Evolutionary conservation across 2,329 filamentous ascomycete species (phyloP), one percentile per base, ranked within the genome.

Genomic region (Aureobasidium leucospermi): DNA sequence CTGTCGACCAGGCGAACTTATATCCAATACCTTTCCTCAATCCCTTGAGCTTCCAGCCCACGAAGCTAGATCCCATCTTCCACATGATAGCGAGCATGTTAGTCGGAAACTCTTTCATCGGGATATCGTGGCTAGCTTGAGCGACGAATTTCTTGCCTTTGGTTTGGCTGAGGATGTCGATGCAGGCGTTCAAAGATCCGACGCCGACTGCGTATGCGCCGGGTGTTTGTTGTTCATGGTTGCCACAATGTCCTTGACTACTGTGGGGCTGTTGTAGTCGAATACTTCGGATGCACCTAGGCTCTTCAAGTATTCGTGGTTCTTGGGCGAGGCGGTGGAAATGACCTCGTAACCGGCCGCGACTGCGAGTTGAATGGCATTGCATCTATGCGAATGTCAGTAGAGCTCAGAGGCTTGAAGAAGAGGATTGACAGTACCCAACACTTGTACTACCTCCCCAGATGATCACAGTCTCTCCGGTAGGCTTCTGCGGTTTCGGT

Each of bases 361-460:
- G 6, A 70, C 68, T 1, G 74, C 73, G 1, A 81, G 68, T 61
- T 81, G 80, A 8, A 80, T 74, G 0, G 75, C 75, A 45, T 73
- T 75, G 45, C 73, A 73, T 1, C 51, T 55, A 29, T 32, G 3
- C 1, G 3, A 4, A 13, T 34, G 38, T 55, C 13, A 55, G n/a
- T 19, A 15, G 15, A 29, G 29, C 4, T 10, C 8, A 15, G 9
- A 9, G 19, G 10, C 9, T 19, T 31, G 38, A 1, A 19, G 38
- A 9, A 1, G 7, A 23, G 32, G 29, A 9, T 8, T 4, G 6
- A 34, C 6, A 15, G 16, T 55, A 43, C 51, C 79, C 78, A 0
- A 79, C 76, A 15, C 70, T 72, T 0, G 76, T 75, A 3, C 76
- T 74, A 0, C 80, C 81, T n/a, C 80, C 81, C 77, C 79, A 83